A percentile compares a stretch with the other conserved stretches of the same genome.
phyloP scores from a whole-genome alignment of 768 basidiomycete species.

The Trametes elegans region DNA sequence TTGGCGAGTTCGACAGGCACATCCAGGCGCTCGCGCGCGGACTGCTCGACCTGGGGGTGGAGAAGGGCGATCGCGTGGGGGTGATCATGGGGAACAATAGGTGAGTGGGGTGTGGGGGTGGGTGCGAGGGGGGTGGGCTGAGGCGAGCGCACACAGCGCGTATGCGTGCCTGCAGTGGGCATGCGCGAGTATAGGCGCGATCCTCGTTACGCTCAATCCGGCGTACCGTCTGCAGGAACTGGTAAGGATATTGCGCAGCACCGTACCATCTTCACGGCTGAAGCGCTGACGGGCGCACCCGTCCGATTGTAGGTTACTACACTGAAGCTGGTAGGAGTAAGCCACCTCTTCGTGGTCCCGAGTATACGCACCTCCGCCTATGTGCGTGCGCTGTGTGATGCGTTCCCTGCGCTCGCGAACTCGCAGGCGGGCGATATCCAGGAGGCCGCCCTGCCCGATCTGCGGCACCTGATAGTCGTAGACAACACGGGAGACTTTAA shows the following conservation, averaged over 20 bases:
- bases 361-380: constrained; percentile 65
- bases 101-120: constrained; percentile 35
- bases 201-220: constrained; percentile 81
- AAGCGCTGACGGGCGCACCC: not conserved
- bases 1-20: constrained; percentile 63
- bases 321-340: constrained; percentile 61
- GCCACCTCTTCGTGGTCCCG: constrained; percentile 73
- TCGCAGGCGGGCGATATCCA: constrained; percentile 55
- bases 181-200: constrained; percentile 79
- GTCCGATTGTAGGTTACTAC: constrained; percentile 46
- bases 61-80: constrained; percentile 73
- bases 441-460: constrained; percentile 54
- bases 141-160: constrained; percentile 41
- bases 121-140: not conserved
- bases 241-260: constrained; percentile 40
- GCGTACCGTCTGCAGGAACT: constrained; percentile 73
- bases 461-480: constrained; percentile 65
- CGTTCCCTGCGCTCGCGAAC: constrained; percentile 52
- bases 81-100: constrained; percentile 87
- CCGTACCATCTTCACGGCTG: not conserved
- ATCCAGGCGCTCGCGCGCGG: constrained; percentile 70
- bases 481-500: constrained; percentile 47
- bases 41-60: constrained; percentile 63
- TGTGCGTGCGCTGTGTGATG: constrained; percentile 53
- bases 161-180: constrained; percentile 87